These are phyloP conservation scores for Triticum monococcum DNA, from an alignment of 176 grass and related monocot genomes.

Conservation along the genomic window DNA sequence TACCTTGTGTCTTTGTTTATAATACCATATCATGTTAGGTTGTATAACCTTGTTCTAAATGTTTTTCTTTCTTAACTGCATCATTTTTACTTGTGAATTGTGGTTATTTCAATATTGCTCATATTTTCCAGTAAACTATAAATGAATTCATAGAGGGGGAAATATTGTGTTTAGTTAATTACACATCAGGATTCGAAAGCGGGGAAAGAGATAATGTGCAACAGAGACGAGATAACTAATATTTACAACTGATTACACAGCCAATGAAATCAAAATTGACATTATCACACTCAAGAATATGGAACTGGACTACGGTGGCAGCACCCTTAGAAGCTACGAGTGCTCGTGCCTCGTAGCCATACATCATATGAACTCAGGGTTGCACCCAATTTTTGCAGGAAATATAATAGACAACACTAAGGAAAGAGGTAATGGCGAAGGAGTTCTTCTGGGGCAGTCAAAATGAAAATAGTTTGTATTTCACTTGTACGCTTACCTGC, in stretches of 20 bases:
- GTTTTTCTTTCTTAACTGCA: neutral
- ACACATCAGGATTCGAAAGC: neutral
- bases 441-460: neutral
- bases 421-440: neutral
- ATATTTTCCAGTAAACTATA: neutral
- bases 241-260: conserved; percentile 26
- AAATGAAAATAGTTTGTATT: conserved; percentile 2
- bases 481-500: neutral
- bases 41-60: neutral
- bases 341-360: neutral
- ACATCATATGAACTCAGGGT: conserved; percentile 21
- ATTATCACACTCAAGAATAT: conserved; percentile 9
- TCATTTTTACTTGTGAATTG: neutral
- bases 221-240: neutral
- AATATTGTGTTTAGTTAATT: conserved; percentile 1
- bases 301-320: neutral
- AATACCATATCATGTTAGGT: no score
- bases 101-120: neutral
- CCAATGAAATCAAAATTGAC: conserved; percentile 6
- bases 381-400: conserved; percentile 22
- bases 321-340: neutral
- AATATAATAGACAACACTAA: conserved; percentile 21
- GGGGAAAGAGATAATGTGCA: neutral
- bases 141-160: no score
- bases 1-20: no score